These are phyloP conservation scores for Rhodotorula paludigena DNA, from an alignment of 768 basidiomycete genomes.

Conservation along the genomic window DNA sequence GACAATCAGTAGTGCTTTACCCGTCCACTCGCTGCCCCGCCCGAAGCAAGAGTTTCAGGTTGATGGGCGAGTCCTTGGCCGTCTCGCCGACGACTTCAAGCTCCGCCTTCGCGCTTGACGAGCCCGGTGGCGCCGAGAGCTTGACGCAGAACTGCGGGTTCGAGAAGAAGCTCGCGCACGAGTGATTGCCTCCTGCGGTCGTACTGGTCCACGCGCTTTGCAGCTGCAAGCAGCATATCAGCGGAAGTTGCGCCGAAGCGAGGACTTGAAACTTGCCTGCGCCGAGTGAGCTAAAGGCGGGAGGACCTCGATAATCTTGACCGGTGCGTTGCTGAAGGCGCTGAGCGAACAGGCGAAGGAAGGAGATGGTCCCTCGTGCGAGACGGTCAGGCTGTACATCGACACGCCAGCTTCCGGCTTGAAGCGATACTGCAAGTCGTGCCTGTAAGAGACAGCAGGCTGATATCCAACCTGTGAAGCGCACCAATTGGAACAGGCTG, in stretches of 20 bases:
- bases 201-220: slow-evolving; percentile 61
- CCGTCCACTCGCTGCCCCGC: slow-evolving; percentile 67
- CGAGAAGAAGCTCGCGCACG: slow-evolving; percentile 71
- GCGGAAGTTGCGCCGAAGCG: not conserved
- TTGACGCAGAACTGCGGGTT: slow-evolving; percentile 82
- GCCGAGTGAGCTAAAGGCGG: slow-evolving; percentile 42
- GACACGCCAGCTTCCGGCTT: slow-evolving; percentile 24
- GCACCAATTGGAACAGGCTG: slow-evolving; percentile 8
- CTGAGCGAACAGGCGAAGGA: slow-evolving; percentile 67
- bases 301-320: slow-evolving; percentile 42
- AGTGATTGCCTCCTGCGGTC: slow-evolving; percentile 78
- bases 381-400: slow-evolving; percentile 57
- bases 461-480: accelerated
- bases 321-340: slow-evolving; percentile 53
- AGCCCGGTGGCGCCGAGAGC: slow-evolving; percentile 48
- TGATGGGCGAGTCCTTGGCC: slow-evolving; percentile 65
- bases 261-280: slow-evolving; percentile 29
- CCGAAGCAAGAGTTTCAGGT: slow-evolving; percentile 69
- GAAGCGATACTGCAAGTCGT: slow-evolving; percentile 41
- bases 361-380: slow-evolving; percentile 63
- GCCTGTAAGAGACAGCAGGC: not conserved
- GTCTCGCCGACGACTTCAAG: slow-evolving; percentile 55
- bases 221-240: slow-evolving; percentile 50
- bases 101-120: slow-evolving; percentile 37
- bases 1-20: slow-evolving; percentile 48